Evolutionary conservation across 2,329 filamentous ascomycete species (phyloP), one percentile per base, ranked within the genome.

Genomic region (Penicillium olsonii): DNA sequence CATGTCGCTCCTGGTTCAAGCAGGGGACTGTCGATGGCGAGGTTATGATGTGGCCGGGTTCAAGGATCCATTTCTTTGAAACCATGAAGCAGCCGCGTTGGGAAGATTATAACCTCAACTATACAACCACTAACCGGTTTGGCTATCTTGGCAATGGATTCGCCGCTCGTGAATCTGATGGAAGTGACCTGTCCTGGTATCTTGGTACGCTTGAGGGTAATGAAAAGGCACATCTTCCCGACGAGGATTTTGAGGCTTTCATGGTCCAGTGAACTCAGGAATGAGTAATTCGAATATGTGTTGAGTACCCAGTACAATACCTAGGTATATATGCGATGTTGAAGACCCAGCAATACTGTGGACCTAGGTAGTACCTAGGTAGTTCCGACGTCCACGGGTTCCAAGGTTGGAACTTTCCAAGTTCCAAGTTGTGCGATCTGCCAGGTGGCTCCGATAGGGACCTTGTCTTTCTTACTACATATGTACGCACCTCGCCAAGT

Each of bases 41-140:
- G 22, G 37, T 54, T 2, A 50, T 52, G 50, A 60, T 59, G 50
- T 62, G 55, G 53, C 60, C 60, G 0, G 59, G 57, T 8, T 55
- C 53, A 0, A 37, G 61, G 12, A 50, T 65, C 7, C 61, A 64
- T 33, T 64, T 57, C 45, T 61, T 64, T 31, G 54, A 63, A 10
- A 52, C 50, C 5, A 48, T 67, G 47, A 49, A 57, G 22, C 33
- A 45, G 8, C 57, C 57, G 3, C 55, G 60, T 18, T 67, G 48
- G 45, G 63, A 66, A 42, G 62, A 66, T 20, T 66, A 55, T 29
- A 40, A 58, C 12, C 38, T 62, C n/a, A 38, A 35, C 12, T 64
- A 62, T 37, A 45, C 40, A 3, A 45, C 49, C 4, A 18, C 29
- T 5, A 61, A 62, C 37, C 42, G 47, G 10, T 61, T 57, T 48